These are phyloP conservation scores for Talaromyces sp. DNA, from an alignment of 2,329 filamentous ascomycete genomes.

Conservation along the genomic window DNA sequence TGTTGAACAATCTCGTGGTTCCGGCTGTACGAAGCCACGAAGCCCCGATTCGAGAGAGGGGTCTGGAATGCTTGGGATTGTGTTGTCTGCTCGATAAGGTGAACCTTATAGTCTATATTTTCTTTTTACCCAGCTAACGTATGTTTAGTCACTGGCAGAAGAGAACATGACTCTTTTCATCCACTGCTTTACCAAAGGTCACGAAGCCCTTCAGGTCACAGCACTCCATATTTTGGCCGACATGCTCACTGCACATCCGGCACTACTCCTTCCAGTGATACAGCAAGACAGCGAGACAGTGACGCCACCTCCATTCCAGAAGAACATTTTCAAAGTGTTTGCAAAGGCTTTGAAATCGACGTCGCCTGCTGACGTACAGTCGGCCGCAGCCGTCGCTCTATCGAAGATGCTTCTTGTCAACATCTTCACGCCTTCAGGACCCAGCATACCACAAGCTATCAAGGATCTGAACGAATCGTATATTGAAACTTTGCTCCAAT, in stretches of 20 bases:
- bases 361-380: slow-evolving; percentile 68
- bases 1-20: slow-evolving; percentile 95
- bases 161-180: slow-evolving; percentile 91
- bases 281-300: slow-evolving; percentile 47
- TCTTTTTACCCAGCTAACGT: slow-evolving; percentile 9
- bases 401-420: slow-evolving; percentile 81
- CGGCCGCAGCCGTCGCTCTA: slow-evolving; percentile 72
- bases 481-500: slow-evolving; percentile 70
- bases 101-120: slow-evolving; percentile 18
- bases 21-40: slow-evolving; percentile 92
- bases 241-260: slow-evolving; percentile 82
- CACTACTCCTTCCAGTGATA: slow-evolving; percentile 60
- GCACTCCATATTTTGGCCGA: slow-evolving; percentile 89
- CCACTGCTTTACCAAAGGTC: slow-evolving; percentile 91
- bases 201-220: slow-evolving; percentile 82
- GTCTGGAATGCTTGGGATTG: slow-evolving; percentile 80
- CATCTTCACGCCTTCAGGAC: slow-evolving; percentile 52
- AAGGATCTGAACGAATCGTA: slow-evolving; percentile 50
- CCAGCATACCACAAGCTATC: slow-evolving; percentile 51
- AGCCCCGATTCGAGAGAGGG: slow-evolving; percentile 83
- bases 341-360: slow-evolving; percentile 71
- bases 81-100: slow-evolving; percentile 85
- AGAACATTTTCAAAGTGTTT: slow-evolving; percentile 77
- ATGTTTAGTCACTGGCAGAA: slow-evolving; percentile 66
- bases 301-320: slow-evolving; percentile 43